A percentile compares a stretch with the other conserved stretches of the same genome.
phyloP scores from a whole-genome alignment of 1,284 basidiomycete genomes.

The Ceratorhiza oryzae-sativae region DNA sequence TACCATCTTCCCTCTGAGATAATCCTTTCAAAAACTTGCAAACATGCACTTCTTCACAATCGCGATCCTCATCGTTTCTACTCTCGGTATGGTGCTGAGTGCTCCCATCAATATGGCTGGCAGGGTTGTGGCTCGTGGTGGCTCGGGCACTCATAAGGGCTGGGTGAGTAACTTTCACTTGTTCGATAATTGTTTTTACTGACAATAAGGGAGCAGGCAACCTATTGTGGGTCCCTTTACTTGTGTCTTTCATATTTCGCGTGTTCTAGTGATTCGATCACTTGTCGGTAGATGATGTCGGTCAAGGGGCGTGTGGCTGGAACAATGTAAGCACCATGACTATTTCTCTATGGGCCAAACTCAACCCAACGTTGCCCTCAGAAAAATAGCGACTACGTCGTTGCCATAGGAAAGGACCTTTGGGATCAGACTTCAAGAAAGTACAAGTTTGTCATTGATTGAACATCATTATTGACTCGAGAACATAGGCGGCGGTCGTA shows the following conservation, averaged over 20 bases:
- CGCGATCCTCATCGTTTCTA: not conserved
- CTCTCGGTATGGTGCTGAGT: not conserved
- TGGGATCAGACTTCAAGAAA: constrained; percentile 4
- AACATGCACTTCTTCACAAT: not conserved
- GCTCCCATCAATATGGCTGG: not conserved
- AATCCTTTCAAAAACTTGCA: not conserved
- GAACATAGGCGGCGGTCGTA: not conserved
- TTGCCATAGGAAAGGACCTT: not conserved
- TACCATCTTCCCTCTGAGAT: not conserved
- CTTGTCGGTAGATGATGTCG: not conserved
- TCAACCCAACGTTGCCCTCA: not conserved
- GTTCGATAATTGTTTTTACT: not conserved
- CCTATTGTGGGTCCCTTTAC: not conserved
- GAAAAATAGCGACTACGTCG: not conserved
- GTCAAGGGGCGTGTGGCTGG: not conserved
- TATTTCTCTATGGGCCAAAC: not conserved
- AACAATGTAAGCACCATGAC: not conserved
- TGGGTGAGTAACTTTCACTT: not conserved
- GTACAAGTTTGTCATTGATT: not conserved
- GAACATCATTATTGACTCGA: not conserved
- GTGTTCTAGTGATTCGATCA: not conserved
- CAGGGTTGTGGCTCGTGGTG: not conserved
- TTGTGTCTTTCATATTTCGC: too few species aligned
- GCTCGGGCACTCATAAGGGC: not conserved
- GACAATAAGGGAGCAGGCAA: not conserved